Evolutionary conservation across 2,329 filamentous ascomycete genomes (phyloP).

Genomic region (Ilyonectria sp.): DNA sequence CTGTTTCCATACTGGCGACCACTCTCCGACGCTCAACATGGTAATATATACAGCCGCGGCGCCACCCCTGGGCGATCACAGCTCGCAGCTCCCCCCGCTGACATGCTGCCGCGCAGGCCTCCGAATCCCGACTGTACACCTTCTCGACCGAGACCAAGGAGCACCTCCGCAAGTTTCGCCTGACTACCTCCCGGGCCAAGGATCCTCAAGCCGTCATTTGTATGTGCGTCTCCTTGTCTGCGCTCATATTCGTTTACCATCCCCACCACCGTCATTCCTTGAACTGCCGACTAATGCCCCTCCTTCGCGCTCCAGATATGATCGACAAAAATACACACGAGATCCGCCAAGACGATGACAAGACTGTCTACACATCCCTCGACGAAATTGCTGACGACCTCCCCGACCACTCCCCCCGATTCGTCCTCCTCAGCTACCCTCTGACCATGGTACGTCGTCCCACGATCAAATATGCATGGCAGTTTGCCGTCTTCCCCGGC

Average conservation of each 20-base stretch:
- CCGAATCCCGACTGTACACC: slow-evolving; percentile 91
- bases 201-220: slow-evolving; percentile 94
- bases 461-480: neutral
- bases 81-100: slow-evolving; percentile 22
- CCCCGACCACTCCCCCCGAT: slow-evolving; percentile 92
- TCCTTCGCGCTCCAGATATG: slow-evolving; percentile 71
- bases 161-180: slow-evolving; percentile 93
- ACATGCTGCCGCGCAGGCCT: slow-evolving; percentile 58
- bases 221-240: slow-evolving; percentile 68
- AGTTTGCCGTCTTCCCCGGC: neutral
- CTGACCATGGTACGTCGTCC: slow-evolving; percentile 79
- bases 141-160: slow-evolving; percentile 93
- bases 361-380: slow-evolving; percentile 84
- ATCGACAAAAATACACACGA: slow-evolving; percentile 94
- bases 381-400: slow-evolving; percentile 89
- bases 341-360: slow-evolving; percentile 86
- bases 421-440: slow-evolving; percentile 91
- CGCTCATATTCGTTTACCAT: neutral
- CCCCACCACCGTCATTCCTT: neutral
- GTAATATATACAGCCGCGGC: slow-evolving; percentile 20
- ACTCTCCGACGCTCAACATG: slow-evolving; percentile 31
- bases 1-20: neutral
- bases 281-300: slow-evolving; percentile 32
- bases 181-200: slow-evolving; percentile 89
- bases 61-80: neutral